Percentiles rank a stretch among this genome's conserved stretches.
phyloP scores from a whole-genome alignment of 1,139 yeast genomes.

The Kodamaea plutei region DNA sequence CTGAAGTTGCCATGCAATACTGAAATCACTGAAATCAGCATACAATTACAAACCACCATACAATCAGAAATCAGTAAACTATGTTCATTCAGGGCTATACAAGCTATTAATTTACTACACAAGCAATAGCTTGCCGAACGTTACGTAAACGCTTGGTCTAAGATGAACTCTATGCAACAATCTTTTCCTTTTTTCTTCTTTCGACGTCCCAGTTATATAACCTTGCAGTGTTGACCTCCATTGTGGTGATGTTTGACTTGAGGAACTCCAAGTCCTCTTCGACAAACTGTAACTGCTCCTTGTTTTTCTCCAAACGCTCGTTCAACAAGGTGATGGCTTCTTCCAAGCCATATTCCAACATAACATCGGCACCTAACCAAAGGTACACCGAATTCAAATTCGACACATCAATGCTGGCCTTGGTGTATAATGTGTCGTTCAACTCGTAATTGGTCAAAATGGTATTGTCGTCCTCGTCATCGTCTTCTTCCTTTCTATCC shows the following conservation, averaged over 20 bases:
- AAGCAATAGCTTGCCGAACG: too few relatives aligned
- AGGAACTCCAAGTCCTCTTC: slow-evolving; percentile 85
- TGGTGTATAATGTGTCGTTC: slow-evolving; percentile 86
- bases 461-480: slow-evolving; percentile 29
- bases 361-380: slow-evolving; percentile 97
- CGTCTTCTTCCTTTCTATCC: slow-evolving; percentile 33
- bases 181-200: too few relatives aligned
- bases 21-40: too few relatives aligned
- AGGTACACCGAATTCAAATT: slow-evolving; percentile 56
- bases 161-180: too few relatives aligned
- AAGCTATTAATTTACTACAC: too few relatives aligned
- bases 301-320: slow-evolving; percentile 60
- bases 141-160: too few relatives aligned
- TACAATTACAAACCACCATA: too few relatives aligned
- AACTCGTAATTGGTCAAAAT: slow-evolving; percentile 79
- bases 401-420: slow-evolving; percentile 61
- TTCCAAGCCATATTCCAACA: slow-evolving; percentile 88
- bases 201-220: slow-evolving; percentile 96
- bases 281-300: slow-evolving; percentile 53
- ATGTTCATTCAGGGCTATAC: too few relatives aligned
- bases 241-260: slow-evolving; percentile 90
- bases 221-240: slow-evolving; percentile 97
- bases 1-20: too few relatives aligned
- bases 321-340: slow-evolving; percentile 76
- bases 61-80: too few relatives aligned